Conservation (phyloP, 148 eudicot genomes). For the Diospyros kaki region DNA sequence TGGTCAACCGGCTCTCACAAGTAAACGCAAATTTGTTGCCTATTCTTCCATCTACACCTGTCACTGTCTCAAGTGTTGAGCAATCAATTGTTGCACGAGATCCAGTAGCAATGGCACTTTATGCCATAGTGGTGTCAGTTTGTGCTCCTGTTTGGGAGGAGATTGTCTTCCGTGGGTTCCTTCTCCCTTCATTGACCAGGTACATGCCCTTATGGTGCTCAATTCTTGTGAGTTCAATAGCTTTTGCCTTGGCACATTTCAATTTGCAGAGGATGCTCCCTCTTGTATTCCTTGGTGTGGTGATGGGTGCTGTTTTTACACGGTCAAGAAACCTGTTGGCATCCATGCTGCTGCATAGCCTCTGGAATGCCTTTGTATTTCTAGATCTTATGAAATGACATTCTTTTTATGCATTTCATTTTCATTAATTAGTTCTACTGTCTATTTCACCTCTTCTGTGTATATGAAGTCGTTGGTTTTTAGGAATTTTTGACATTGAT, state of each 20-base stretch:
- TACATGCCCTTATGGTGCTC: slow-evolving; percentile 82
- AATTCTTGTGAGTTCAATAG: slow-evolving; percentile 60
- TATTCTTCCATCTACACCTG: slow-evolving; percentile 53
- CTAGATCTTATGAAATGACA: slow-evolving; percentile 63
- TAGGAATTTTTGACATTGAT: not conserved
- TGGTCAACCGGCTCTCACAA: slow-evolving; percentile 62
- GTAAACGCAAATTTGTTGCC: slow-evolving; percentile 58
- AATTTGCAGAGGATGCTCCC: slow-evolving; percentile 76
- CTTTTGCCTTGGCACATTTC: slow-evolving; percentile 73
- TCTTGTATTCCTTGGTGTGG: slow-evolving; percentile 54
- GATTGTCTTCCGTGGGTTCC: slow-evolving; percentile 62
- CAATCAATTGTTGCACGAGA: slow-evolving; percentile 67
- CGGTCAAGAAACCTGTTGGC: slow-evolving; percentile 57
- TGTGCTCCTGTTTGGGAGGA: slow-evolving; percentile 87
- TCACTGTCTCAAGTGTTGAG: slow-evolving; percentile 64
- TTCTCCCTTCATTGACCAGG: slow-evolving; percentile 70
- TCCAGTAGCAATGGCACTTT: slow-evolving; percentile 58
- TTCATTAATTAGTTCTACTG: not conserved
- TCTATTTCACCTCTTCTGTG: not conserved
- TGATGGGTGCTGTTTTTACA: slow-evolving; percentile 59
- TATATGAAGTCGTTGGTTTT: slow-evolving; percentile 4
- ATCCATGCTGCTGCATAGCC: slow-evolving; percentile 68
- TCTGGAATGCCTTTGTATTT: slow-evolving; percentile 83
- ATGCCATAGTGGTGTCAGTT: slow-evolving; percentile 53
- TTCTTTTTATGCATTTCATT: slow-evolving; percentile 5